These are phyloP conservation scores for Furculomyces boomerangus DNA, from an alignment of 371 early-diverging fungal genomes.

Conservation along the genomic window DNA sequence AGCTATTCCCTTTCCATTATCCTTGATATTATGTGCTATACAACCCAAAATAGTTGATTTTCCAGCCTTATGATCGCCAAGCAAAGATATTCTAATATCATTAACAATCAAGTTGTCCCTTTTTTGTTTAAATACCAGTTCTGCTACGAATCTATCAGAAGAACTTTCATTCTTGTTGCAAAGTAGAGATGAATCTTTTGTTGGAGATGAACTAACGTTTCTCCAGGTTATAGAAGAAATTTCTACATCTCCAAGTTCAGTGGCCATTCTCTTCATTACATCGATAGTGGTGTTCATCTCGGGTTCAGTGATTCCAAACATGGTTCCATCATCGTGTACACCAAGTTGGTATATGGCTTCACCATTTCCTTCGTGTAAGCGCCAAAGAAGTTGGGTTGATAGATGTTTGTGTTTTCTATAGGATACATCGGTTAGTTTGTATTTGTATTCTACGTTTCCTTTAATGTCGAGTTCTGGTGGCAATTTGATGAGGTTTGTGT, in stretches of 20 bases:
- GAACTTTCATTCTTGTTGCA: neutral
- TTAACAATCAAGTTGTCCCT: constrained; percentile 36
- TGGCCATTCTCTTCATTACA: constrained; percentile 9
- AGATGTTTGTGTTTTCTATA: constrained; percentile 59
- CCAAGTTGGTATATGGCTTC: constrained; percentile 78
- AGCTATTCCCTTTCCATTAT: constrained; percentile 80
- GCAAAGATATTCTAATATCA: constrained; percentile 62
- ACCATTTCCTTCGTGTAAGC: constrained; percentile 74
- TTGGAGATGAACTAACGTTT: neutral
- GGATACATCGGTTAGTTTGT: constrained; percentile 57
- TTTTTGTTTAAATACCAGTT: constrained; percentile 23
- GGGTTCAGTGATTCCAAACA: constrained; percentile 41
- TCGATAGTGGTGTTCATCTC: constrained; percentile 14
- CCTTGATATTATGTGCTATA: constrained; percentile 58
- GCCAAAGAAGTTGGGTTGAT: constrained; percentile 82
- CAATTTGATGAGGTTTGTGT: constrained; percentile 15
- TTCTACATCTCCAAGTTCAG: constrained; percentile 6
- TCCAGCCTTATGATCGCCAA: constrained; percentile 67
- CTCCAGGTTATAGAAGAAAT: neutral
- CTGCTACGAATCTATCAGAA: constrained; percentile 7
- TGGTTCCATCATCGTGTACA: constrained; percentile 68
- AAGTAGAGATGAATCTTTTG: neutral
- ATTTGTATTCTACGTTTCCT: constrained; percentile 83
- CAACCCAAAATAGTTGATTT: constrained; percentile 75
- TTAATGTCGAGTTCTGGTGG: constrained; percentile 69